Percentiles rank a stretch among this genome's conserved stretches.
phyloP scores from a whole-genome alignment of 208 protist genomes.

The Acanthamoeba healyi region DNA sequence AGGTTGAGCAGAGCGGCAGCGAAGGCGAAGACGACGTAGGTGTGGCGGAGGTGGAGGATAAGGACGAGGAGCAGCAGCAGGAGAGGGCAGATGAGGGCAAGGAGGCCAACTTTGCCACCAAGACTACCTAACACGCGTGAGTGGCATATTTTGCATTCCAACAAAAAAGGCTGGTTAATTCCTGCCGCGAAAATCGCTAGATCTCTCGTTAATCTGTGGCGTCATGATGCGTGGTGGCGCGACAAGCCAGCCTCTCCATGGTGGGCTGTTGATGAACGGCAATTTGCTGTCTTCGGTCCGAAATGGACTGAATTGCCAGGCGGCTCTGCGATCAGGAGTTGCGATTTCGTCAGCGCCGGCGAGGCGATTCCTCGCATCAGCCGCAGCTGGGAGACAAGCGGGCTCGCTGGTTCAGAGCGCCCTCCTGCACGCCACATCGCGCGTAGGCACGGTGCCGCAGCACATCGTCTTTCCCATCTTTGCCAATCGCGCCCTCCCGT shows the following conservation, averaged over 20 bases:
- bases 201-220: too few species aligned
- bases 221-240: too few species aligned
- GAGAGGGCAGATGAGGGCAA: too few species aligned
- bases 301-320: background rate
- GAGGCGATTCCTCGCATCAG: background rate
- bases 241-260: background rate
- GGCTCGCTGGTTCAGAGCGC: background rate
- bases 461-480: background rate
- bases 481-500: background rate
- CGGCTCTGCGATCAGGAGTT: background rate
- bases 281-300: background rate
- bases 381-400: background rate
- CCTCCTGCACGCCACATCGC: background rate
- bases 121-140: too few species aligned
- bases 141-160: too few species aligned
- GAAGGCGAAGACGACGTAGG: too few species aligned
- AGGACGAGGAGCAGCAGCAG: too few species aligned
- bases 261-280: too few species aligned
- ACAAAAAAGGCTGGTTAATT: too few species aligned
- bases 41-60: background rate
- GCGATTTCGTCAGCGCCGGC: background rate
- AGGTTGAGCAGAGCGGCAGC: too few species aligned
- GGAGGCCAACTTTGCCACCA: too few species aligned
- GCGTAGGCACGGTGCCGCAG: background rate
- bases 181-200: too few species aligned